phyloP scores from a whole-genome alignment of 2,329 filamentous ascomycete species.

The Colletotrichum ledebouriae region DNA sequence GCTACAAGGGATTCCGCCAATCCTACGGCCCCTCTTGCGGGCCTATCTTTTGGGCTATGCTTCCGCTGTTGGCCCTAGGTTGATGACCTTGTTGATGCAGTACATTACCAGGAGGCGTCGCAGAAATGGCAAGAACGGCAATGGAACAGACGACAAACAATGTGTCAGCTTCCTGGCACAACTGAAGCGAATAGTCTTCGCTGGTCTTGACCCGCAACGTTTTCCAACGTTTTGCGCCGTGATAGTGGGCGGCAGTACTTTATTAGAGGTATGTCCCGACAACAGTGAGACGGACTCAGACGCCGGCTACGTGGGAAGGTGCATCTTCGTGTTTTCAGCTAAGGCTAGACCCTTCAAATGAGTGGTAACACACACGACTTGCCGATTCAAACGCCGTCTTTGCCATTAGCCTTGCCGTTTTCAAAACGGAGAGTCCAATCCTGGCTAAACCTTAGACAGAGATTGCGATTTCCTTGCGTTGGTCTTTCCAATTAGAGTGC shows the following conservation, averaged over 20 bases:
- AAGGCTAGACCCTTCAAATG: conserved; percentile 1
- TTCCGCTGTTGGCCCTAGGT: conserved; percentile 68
- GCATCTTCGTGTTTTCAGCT: conserved; percentile 17
- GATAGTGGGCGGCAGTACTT: conserved; percentile 70
- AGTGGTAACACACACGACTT: background rate
- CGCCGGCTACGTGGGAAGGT: conserved; percentile 12
- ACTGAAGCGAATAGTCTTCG: conserved; percentile 59
- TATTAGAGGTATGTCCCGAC: conserved; percentile 67
- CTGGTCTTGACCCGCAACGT: conserved; percentile 66
- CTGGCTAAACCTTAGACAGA: conserved; percentile 4
- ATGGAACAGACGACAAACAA: conserved; percentile 38
- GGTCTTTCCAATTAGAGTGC: background rate
- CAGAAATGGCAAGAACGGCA: conserved; percentile 1
- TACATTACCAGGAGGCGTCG: conserved; percentile 56
- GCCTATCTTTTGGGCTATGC: conserved; percentile 73
- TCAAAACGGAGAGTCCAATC: conserved; percentile 2
- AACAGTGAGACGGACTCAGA: conserved; percentile 21
- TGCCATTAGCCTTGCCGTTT: background rate
- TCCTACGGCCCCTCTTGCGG: conserved; percentile 68
- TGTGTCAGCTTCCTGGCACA: conserved; percentile 49
- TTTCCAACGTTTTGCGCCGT: conserved; percentile 75
- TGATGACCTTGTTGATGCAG: conserved; percentile 67
- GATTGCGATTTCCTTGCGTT: conserved; percentile 8
- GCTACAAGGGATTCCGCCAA: conserved; percentile 58
- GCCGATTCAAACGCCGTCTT: background rate